These are phyloP conservation scores for Clohesyomyces aquaticus DNA, from an alignment of 495 filamentous ascomycete species.

Conservation along the genomic window DNA sequence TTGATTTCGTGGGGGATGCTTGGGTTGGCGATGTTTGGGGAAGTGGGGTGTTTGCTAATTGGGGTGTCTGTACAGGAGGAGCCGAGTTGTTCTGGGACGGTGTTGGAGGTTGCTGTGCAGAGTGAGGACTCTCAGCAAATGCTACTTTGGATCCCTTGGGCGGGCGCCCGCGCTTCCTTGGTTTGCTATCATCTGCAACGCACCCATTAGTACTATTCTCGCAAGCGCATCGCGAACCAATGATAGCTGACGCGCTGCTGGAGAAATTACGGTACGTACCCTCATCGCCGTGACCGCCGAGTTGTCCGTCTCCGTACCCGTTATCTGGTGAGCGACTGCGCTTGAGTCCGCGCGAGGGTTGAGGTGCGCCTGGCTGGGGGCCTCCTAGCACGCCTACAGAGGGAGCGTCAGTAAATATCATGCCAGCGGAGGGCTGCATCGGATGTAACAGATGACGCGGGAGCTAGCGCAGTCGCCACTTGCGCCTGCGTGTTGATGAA, in stretches of 20 bases:
- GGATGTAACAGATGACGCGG: constrained; percentile 39
- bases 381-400: constrained; percentile 36
- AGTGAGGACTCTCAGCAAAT: constrained; percentile 50
- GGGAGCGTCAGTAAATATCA: constrained; percentile 26
- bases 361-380: constrained; percentile 52
- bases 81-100: constrained; percentile 48
- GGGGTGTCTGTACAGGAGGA: constrained; percentile 72
- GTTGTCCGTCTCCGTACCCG: constrained; percentile 64
- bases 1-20: constrained; percentile 77
- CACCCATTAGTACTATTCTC: constrained; percentile 6
- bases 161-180: constrained; percentile 84
- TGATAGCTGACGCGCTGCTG: constrained; percentile 14
- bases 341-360: constrained; percentile 79
- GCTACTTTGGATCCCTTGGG: constrained; percentile 65
- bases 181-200: constrained; percentile 67
- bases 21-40: constrained; percentile 70
- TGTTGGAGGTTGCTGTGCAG: constrained; percentile 55
- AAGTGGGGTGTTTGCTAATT: constrained; percentile 70
- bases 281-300: constrained; percentile 60
- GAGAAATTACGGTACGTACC: constrained; percentile 27
- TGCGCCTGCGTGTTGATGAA: constrained; percentile 23
- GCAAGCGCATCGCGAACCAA: background rate
- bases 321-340: constrained; percentile 89
- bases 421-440: constrained; percentile 25
- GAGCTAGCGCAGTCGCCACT: constrained; percentile 32